Evolutionary conservation across 2,329 filamentous ascomycete species (phyloP).

Genomic region (Sporothrix variecibatus): DNA sequence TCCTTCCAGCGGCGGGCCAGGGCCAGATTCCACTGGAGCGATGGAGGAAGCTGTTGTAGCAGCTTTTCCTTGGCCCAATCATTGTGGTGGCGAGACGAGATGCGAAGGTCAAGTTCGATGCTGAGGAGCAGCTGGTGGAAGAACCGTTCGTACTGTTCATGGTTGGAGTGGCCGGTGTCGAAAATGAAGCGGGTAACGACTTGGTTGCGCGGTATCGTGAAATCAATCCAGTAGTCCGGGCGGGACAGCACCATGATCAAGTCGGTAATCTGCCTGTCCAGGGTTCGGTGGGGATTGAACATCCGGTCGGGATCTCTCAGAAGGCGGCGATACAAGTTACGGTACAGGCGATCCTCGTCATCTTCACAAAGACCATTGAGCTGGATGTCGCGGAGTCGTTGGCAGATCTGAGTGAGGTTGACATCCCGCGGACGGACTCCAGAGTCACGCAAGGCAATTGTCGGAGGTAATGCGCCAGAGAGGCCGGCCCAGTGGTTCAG

Average conservation of each 20-base stretch:
- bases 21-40: slow-evolving; percentile 71
- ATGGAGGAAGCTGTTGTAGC: slow-evolving; percentile 65
- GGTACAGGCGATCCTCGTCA: slow-evolving; percentile 60
- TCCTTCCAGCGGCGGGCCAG: slow-evolving; percentile 73
- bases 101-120: slow-evolving; percentile 70
- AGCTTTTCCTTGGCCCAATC: slow-evolving; percentile 66
- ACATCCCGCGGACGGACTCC: slow-evolving; percentile 62
- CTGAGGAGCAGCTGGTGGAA: slow-evolving; percentile 77
- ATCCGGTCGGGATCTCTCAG: slow-evolving; percentile 67
- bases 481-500: slow-evolving; percentile 68
- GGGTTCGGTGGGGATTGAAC: slow-evolving; percentile 60
- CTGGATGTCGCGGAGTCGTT: slow-evolving; percentile 61
- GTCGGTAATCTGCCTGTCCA: slow-evolving; percentile 73
- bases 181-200: slow-evolving; percentile 74
- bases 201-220: slow-evolving; percentile 69
- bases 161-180: slow-evolving; percentile 57
- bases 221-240: slow-evolving; percentile 70
- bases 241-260: slow-evolving; percentile 68
- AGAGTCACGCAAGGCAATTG: slow-evolving; percentile 59
- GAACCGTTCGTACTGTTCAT: slow-evolving; percentile 63
- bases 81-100: slow-evolving; percentile 63
- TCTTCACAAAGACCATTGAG: slow-evolving; percentile 55
- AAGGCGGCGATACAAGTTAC: slow-evolving; percentile 66
- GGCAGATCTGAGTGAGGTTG: slow-evolving; percentile 58
- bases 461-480: slow-evolving; percentile 57